phyloP scores from a whole-genome alignment of 108 stramenopile genomes.

The Cyclostephanos tholiformis region DNA sequence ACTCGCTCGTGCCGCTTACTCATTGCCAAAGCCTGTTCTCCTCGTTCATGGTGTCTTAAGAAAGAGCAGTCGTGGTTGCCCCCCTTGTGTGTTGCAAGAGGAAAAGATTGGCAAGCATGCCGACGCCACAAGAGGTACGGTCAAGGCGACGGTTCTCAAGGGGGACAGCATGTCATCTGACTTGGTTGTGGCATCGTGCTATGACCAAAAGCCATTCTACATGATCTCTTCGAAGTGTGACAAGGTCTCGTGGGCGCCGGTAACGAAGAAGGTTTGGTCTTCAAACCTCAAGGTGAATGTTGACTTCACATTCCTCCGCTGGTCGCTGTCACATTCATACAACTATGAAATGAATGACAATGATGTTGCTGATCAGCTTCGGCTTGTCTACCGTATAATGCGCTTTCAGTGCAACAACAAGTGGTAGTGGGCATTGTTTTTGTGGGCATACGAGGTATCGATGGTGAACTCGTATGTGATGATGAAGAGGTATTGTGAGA shows the following conservation, averaged over 20 bases:
- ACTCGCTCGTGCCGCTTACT: too few species aligned
- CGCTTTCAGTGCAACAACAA: conserved; percentile 10
- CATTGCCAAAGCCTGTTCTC: not conserved
- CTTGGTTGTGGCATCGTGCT: too few species aligned
- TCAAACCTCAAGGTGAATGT: not conserved
- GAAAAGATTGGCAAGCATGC: conserved; percentile 15
- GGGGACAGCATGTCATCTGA: conserved; percentile 14
- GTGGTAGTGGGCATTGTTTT: conserved; percentile 20
- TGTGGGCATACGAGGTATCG: conserved; percentile 6
- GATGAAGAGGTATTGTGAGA: conserved; percentile 3
- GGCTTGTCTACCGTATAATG: conserved; percentile 1
- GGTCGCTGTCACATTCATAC: conserved; percentile 7
- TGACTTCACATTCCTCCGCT: conserved; percentile 19
- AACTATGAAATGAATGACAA: conserved; percentile 17
- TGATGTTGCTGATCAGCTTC: conserved; percentile 16
- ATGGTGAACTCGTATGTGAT: conserved; percentile 25
- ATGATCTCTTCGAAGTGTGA: conserved; percentile 14
- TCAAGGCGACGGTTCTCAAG: too few species aligned
- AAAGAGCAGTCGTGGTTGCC: too few species aligned
- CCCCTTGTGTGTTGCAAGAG: conserved; percentile 20
- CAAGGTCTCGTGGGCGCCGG: conserved; percentile 13
- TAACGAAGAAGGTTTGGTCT: not conserved
- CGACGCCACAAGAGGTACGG: too few species aligned
- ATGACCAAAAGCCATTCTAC: too few species aligned
- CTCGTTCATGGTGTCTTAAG: not conserved